Conservation (phyloP, 805 yeast species). For the Ogataea nonfermentans region DNA sequence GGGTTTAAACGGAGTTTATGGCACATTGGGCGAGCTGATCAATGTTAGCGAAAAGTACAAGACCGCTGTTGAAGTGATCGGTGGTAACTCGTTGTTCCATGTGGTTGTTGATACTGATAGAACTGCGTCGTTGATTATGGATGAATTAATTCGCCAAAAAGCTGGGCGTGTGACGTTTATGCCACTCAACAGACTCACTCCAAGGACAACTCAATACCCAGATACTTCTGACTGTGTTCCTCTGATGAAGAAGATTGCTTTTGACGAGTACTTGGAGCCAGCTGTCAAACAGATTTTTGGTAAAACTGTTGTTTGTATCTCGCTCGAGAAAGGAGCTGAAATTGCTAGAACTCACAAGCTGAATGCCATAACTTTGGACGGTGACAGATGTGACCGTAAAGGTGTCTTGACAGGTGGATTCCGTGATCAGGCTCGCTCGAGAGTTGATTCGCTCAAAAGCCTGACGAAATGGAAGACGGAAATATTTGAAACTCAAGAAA, state of each 20-base stretch:
- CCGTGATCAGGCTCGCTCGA: slow-evolving; percentile 62
- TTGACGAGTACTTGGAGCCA: slow-evolving; percentile 50
- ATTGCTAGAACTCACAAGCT: slow-evolving; percentile 59
- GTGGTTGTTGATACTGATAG: slow-evolving; percentile 86
- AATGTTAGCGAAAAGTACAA: slow-evolving; percentile 78
- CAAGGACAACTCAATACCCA: slow-evolving; percentile 52
- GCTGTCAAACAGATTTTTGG: slow-evolving; percentile 84
- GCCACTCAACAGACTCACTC: slow-evolving; percentile 72
- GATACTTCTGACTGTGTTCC: slow-evolving; percentile 70
- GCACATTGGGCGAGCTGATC: slow-evolving; percentile 83
- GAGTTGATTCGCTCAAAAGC: slow-evolving; percentile 66
- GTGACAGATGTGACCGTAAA: slow-evolving; percentile 79
- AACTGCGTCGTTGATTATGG: slow-evolving; percentile 78
- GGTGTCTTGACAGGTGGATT: slow-evolving; percentile 92
- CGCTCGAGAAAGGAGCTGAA: slow-evolving; percentile 65
- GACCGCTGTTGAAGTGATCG: slow-evolving; percentile 84
- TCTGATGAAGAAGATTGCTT: slow-evolving; percentile 69
- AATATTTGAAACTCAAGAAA: slow-evolving; percentile 39
- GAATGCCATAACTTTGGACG: slow-evolving; percentile 84
- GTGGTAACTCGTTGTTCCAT: slow-evolving; percentile 82
- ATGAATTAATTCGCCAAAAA: slow-evolving; percentile 63
- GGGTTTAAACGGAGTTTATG: slow-evolving; percentile 66
- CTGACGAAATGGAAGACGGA: slow-evolving; percentile 53
- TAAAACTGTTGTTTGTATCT: slow-evolving; percentile 70
- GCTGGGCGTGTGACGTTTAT: slow-evolving; percentile 88